Evolutionary conservation across 1,139 yeast species (phyloP), one percentile per base, ranked within the genome.

Genomic region (Pichia sp.): DNA sequence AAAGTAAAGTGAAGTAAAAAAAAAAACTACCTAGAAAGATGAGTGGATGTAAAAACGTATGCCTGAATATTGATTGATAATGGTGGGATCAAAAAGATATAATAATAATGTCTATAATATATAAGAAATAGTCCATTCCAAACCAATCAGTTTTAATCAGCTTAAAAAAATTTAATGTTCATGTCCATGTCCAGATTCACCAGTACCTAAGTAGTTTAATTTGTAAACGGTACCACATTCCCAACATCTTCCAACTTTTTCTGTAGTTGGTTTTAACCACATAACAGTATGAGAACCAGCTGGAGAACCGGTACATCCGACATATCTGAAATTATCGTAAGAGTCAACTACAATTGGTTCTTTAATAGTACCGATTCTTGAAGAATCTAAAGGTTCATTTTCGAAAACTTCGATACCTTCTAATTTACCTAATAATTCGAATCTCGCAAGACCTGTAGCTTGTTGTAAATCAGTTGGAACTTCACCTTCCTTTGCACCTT

Each of bases 371-470:
- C 98, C 98, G 51, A 66, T 76, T 70, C 96, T 87, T 61, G 88
- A 82, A 52, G 88, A 69, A 52, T 86, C 86, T 60, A 93, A 79
- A 58, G 94, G 91, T 66, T 82, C 82, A 65, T 80, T 73, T 74
- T 91, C 97, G 74, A 89, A 91, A 53, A 91, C 78, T 61, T 91
- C 97, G 54, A 91, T 76, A 76, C 98, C 98, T 69, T 88, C 96
- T 65, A 84, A 70, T 70, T 88, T 85, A 73, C 95, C 96, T 61
- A 91, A 78, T 60, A 85, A 66, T 75, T 91, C 98, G 57, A 88
- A 76, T 80, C 98, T 88, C 69, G 85, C 97, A 63, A 91, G 75
- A 84, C 98, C 98, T 44, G 98, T 93, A 57, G 96, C 89, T 72
- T 89, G 97, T 60, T 91, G 96, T 57, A 85, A 63, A 66, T 89